These are phyloP conservation scores for Trametes pubescens DNA, from an alignment of 1,284 basidiomycete species.

Conservation along the genomic window DNA sequence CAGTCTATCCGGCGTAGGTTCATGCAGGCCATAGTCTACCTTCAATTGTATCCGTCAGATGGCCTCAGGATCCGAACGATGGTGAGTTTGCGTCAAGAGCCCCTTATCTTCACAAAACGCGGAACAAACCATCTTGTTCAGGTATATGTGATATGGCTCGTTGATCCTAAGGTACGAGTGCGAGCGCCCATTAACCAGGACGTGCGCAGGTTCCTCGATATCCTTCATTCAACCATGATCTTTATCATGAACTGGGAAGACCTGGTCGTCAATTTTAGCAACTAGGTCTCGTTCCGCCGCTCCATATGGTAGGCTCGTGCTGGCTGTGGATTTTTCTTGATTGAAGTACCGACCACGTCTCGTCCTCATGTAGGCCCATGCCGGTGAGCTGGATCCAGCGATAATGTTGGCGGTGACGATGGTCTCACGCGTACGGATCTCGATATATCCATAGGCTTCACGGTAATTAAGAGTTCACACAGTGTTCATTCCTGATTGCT, in stretches of 20 bases:
- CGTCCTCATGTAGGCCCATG: background rate
- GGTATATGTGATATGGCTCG: background rate
- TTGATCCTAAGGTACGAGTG: background rate
- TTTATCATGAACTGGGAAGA: constrained; percentile 23
- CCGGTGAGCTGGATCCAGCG: background rate
- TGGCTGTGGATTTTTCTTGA: no score
- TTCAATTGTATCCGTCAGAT: constrained; percentile 13
- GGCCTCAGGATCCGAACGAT: constrained; percentile 9
- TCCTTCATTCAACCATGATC: constrained; percentile 19
- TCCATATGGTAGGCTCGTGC: background rate
- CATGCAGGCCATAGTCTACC: constrained; percentile 21
- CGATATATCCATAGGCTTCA: constrained; percentile 20
- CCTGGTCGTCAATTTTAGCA: constrained; percentile 13
- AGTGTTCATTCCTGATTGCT: background rate
- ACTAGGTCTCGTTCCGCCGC: constrained; percentile 14
- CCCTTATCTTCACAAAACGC: no score
- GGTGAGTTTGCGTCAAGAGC: background rate
- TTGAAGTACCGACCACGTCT: no score
- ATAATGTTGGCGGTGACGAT: background rate
- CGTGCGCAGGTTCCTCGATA: constrained; percentile 16
- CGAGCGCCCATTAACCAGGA: background rate
- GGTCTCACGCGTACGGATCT: background rate
- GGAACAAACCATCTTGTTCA: background rate
- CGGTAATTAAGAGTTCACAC: background rate
- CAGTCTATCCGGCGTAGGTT: constrained; percentile 21